Percentiles rank a stretch among this genome's conserved stretches.
phyloP scores from a whole-genome alignment of 257 asterid species.

The Forsythia suspensa region DNA sequence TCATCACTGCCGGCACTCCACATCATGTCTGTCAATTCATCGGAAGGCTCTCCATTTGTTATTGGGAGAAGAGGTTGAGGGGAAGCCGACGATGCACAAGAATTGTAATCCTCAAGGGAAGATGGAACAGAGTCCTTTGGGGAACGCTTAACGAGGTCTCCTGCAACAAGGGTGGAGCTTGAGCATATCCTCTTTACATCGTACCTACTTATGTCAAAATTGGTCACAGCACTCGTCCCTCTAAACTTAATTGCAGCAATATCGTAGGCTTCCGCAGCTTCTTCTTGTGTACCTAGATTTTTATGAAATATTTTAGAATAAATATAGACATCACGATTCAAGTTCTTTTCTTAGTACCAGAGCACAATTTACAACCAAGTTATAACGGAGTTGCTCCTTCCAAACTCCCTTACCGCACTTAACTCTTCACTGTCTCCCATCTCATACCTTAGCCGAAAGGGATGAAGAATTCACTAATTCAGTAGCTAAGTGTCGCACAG shows the following conservation, averaged over 20 bases:
- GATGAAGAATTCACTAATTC: no score
- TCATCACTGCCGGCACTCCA: conserved; percentile 37
- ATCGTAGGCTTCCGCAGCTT: conserved; percentile 88
- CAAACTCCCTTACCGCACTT: no score
- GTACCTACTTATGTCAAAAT: conserved; percentile 70
- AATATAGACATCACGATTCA: background rate
- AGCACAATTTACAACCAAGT: no score
- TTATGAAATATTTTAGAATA: background rate
- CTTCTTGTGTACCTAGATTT: conserved; percentile 77
- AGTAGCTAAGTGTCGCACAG: no score
- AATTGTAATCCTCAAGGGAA: conserved; percentile 40
- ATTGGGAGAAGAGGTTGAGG: conserved; percentile 40
- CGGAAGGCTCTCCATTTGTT: conserved; percentile 40
- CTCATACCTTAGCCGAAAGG: no score
- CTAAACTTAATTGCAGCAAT: conserved; percentile 84
- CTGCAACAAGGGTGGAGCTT: conserved; percentile 68
- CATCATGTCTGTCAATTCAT: conserved; percentile 42
- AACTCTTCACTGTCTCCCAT: no score
- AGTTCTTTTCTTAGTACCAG: no score
- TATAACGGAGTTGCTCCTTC: no score
- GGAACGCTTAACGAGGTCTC: conserved; percentile 76
- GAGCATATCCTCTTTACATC: conserved; percentile 77
- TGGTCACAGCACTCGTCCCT: conserved; percentile 82
- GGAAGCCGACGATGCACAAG: conserved; percentile 52
- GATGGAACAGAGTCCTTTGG: conserved; percentile 35